Evolutionary conservation across 352 stramenopile species (phyloP), one percentile per base, ranked within the genome.

Genomic region (Phytopythium kandeliae): DNA sequence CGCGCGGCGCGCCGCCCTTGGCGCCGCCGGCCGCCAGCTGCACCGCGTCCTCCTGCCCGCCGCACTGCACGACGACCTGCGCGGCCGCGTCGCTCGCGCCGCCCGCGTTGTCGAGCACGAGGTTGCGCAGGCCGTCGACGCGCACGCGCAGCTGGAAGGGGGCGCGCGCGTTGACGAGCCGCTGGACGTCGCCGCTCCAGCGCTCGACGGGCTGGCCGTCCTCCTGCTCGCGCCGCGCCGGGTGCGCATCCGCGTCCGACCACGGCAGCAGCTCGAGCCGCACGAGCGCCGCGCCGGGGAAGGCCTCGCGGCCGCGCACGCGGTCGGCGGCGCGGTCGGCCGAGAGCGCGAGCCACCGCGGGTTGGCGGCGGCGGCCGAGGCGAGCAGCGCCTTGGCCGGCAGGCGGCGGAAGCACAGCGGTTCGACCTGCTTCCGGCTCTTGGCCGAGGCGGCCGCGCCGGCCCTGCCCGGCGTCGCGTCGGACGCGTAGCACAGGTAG

Each of bases 331-430:
- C 71, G 21, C 68, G 54, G 52, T 96, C 86, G 15, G 68, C 82
- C 9, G 68, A 30, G 15, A 96, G 57, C 8, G 78, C 55, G 9
- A 90, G 45, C 86, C 86, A 96, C 38, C 75, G 50, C 11, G 70
- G 62, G 8, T 64, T 40, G 4, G 17, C 9, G 37, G 19, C 53
- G 3, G 63, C 47, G 33, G 60, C 49, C 9, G 62, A 48, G 12
- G 56, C 43, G 15, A 88, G 63, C 22, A 96, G 57, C n/a, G 84
- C 60, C 41, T 77, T 71, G 1, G 82, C 76, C 1, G 37, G 58
- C 61, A 95, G 86, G 4, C 86, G 76, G 37, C 75, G 73, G 71
- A 85, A 96, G 55, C 74, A 89, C 16, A 96, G 70, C 10, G 74
- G 46, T 7, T 43, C 60, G 21, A 66, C 62, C 21, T 77, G 73